Conservation (phyloP, 1,284 basidiomycete genomes). For the Tylopilus sp. region DNA sequence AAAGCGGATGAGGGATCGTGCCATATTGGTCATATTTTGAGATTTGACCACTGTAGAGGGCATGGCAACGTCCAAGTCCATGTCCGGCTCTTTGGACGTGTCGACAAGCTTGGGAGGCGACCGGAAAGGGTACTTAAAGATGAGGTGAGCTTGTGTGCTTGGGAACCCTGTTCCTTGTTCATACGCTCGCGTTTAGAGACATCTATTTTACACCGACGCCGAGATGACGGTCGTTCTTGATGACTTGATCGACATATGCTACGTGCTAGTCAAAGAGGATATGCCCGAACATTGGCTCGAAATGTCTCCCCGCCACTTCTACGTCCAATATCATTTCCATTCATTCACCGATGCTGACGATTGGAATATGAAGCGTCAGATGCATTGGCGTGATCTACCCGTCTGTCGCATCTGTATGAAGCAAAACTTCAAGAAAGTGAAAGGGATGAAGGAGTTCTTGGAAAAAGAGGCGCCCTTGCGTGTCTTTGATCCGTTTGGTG, state of each 20-base stretch:
- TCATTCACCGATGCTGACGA: conserved; percentile 32
- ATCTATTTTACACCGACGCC: conserved; percentile 43
- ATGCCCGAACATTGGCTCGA: conserved; percentile 47
- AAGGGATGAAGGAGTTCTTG: conserved; percentile 33
- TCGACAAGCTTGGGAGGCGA: conserved; percentile 29
- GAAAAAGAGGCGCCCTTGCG: conserved; percentile 36
- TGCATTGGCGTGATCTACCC: conserved; percentile 36
- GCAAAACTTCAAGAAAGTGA: conserved; percentile 33
- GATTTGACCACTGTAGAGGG: conserved; percentile 11
- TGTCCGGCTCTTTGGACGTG: conserved; percentile 36
- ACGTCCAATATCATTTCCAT: conserved; percentile 46
- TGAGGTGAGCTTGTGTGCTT: conserved; percentile 32
- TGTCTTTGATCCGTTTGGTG: conserved; percentile 62
- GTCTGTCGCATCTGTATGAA: conserved; percentile 47
- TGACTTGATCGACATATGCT: conserved; percentile 46
- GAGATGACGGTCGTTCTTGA: conserved; percentile 32
- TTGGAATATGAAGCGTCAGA: conserved; percentile 37
- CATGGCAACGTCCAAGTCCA: conserved; percentile 12
- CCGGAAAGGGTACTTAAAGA: conserved; percentile 33
- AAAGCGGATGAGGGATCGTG: conserved; percentile 37
- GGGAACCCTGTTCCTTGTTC: background rate
- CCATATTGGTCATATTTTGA: conserved; percentile 37
- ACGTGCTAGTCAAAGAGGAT: conserved; percentile 40
- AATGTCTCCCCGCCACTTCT: conserved; percentile 55
- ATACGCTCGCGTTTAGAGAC: conserved; percentile 21